A percentile compares a stretch with the other conserved stretches of the same genome.
Evolutionary conservation across 805 yeast genomes (phyloP).

Genomic region (Blastobotrys mokoenaii): DNA sequence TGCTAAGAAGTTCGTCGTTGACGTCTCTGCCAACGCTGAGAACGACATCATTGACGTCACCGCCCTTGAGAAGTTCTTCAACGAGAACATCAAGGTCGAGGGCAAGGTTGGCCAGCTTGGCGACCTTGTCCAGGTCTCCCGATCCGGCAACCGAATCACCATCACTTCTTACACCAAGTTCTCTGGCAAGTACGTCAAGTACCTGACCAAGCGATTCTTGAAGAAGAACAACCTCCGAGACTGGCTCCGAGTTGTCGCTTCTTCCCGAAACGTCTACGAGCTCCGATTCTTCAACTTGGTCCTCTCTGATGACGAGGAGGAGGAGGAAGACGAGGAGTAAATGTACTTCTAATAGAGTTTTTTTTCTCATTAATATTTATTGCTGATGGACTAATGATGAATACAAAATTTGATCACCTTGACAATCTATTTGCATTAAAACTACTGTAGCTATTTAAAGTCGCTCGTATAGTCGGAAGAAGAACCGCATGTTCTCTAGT

Average conservation of each 20-base stretch:
- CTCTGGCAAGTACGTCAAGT: slow-evolving; percentile 99
- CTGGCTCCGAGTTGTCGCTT: slow-evolving; percentile 98
- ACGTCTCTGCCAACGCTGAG: slow-evolving; percentile 93
- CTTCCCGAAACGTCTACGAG: slow-evolving; percentile 91
- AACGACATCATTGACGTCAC: slow-evolving; percentile 97
- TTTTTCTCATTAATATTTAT: background rate
- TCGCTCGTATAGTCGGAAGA: slow-evolving; percentile 64
- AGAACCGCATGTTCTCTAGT: slow-evolving; percentile 81
- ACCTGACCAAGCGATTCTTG: slow-evolving; percentile 99
- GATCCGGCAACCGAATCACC: slow-evolving; percentile 81
- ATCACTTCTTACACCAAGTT: slow-evolving; percentile 89
- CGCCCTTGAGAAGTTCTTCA: slow-evolving; percentile 94
- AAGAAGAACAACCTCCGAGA: slow-evolving; percentile 99
- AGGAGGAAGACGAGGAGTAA: slow-evolving; percentile 4
- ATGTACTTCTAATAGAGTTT: background rate
- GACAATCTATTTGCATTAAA: background rate
- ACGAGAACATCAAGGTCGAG: slow-evolving; percentile 99
- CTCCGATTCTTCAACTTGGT: slow-evolving; percentile 99
- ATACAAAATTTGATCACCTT: background rate
- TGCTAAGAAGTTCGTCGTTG: slow-evolving; percentile 63
- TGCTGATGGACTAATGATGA: background rate
- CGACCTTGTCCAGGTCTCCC: slow-evolving; percentile 80
- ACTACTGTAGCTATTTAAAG: slow-evolving; percentile 22
- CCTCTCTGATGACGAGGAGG: slow-evolving; percentile 86
- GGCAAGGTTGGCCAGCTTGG: slow-evolving; percentile 95